phyloP scores from a whole-genome alignment of 1,284 basidiomycete species.

The Boletellus deceptivus region DNA sequence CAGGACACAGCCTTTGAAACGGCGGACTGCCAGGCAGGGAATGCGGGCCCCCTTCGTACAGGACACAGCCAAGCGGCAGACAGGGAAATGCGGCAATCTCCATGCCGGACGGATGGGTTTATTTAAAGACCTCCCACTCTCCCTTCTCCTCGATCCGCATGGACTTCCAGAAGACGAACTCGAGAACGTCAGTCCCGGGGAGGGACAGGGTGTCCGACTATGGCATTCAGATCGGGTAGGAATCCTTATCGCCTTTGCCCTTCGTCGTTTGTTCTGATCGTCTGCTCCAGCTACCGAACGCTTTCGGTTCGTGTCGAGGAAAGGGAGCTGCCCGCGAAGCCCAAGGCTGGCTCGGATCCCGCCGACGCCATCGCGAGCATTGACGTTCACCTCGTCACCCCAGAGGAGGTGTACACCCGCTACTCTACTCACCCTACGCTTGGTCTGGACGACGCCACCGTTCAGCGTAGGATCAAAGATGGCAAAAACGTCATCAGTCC shows the following conservation, averaged over 20 bases:
- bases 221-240: slow-evolving; percentile 33
- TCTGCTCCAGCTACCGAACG: slow-evolving; percentile 37
- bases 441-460: slow-evolving; percentile 42
- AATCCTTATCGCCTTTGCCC: neutral
- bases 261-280: neutral
- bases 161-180: slow-evolving; percentile 21
- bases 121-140: neutral
- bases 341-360: slow-evolving; percentile 28
- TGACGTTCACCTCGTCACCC: slow-evolving; percentile 44
- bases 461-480: slow-evolving; percentile 38
- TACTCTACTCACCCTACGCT: slow-evolving; percentile 42
- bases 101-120: neutral
- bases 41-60: too few relatives aligned
- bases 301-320: slow-evolving; percentile 40
- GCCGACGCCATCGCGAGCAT: slow-evolving; percentile 40
- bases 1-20: neutral
- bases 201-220: slow-evolving; percentile 21
- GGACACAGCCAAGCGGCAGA: neutral
- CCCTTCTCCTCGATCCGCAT: neutral
- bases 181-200: slow-evolving; percentile 16
- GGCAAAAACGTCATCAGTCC: slow-evolving; percentile 50
- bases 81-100: neutral
- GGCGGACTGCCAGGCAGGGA: too few relatives aligned
- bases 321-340: slow-evolving; percentile 17
- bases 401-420: slow-evolving; percentile 43